phyloP scores from a whole-genome alignment of 345 rosid species.

The Ceriops zippeliana region DNA sequence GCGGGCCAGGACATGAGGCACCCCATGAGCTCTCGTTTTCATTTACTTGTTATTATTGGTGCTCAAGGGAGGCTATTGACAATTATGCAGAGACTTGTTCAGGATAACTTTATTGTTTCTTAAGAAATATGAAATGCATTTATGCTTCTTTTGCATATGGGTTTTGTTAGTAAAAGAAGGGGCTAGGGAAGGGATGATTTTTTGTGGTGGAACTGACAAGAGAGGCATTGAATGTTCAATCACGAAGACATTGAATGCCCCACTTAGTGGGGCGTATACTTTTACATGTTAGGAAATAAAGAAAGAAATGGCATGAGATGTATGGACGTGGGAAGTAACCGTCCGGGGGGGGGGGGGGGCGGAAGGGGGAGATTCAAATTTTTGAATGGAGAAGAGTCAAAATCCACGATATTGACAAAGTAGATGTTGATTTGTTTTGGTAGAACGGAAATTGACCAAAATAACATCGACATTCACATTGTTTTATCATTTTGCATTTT shows the following conservation, averaged over 20 bases:
- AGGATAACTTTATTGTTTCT: neutral
- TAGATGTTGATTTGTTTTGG: too few species aligned
- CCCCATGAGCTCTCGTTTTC: conserved; percentile 15
- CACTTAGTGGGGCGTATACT: neutral
- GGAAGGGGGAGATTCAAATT: too few species aligned
- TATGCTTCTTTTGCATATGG: too few species aligned
- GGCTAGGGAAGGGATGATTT: neutral
- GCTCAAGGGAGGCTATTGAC: conserved; percentile 38
- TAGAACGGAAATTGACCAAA: too few species aligned
- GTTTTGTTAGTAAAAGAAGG: too few species aligned
- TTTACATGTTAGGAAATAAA: conserved; percentile 10
- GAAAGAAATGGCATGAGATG: conserved; percentile 22
- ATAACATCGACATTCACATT: too few species aligned
- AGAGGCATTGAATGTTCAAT: conserved; percentile 8
- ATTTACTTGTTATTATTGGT: neutral
- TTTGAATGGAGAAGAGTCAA: too few species aligned
- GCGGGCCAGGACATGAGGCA: conserved; percentile 24
- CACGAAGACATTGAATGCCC: conserved; percentile 25
- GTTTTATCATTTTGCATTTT: too few species aligned
- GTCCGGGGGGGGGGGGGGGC: too few species aligned
- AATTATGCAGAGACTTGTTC: conserved; percentile 21
- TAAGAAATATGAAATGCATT: too few species aligned
- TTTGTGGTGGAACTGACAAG: conserved; percentile 27
- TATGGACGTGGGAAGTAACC: too few species aligned
- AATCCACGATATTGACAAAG: too few species aligned